Base-by-base conservation (phyloP, 129 eudicot genomes). In the sunflower (Helianthus annuus) region DNA sequence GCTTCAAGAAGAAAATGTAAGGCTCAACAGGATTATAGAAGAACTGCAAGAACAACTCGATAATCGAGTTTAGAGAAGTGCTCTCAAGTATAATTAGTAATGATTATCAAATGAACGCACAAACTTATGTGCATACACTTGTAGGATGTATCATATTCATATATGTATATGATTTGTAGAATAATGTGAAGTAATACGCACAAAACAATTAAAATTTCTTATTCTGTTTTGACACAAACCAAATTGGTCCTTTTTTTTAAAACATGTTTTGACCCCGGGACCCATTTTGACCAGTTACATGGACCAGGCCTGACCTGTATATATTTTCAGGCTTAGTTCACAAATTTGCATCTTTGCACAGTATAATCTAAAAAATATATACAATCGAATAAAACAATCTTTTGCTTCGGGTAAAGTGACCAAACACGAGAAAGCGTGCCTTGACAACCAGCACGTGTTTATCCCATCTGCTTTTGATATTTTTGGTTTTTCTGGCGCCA, bases 1-100 rank as follows among this genome's bases (percentile, higher is more conserved):
- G 66, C 59, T 87, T 16, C 72, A 75, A 22, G 87, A 76, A 44
- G 93, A 87, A 69, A 87, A 84, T 70, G 83, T n/a, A 52, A 84
- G 76, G 49, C 80, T 87, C 7, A 16, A 39, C 14, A 62, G 73
- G 40, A 79, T 53, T 22, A 85, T 85, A 12, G 73, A 85, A 42
- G 64, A 72, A 42, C 45, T 85, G 57, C 59, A 68, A 77, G 51
- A 76, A 76, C 72, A 85, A 85, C 75, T 85, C 13, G 72, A 55
- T 71, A 19, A 42, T n/a, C 19, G 53, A 42, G 3, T 32, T 52
- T 71, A 63, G 77, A 62, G 24, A 2, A 27, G 40, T 6, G 5
- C 49, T n/a, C 34, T 9, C 0, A 69, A n/a, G 55, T 60, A 19
- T 60, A 9, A 14, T 11, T 8, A 6, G 48, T 68, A 48, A 48